Evolutionary conservation across 495 filamentous ascomycete genomes (phyloP).

Genomic region (Xylaria flabelliformis): DNA sequence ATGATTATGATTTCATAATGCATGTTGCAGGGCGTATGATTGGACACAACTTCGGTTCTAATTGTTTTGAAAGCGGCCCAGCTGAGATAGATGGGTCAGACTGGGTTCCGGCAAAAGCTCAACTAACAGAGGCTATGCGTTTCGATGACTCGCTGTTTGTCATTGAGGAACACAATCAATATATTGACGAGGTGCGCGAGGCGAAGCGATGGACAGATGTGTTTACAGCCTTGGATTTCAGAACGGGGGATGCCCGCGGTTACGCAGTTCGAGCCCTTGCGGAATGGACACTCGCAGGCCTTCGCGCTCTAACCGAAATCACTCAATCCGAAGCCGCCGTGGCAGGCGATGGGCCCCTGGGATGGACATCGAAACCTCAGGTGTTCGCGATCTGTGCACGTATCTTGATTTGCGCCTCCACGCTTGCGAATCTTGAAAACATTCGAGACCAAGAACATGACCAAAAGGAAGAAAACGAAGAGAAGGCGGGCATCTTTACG

Average conservation of each 20-base stretch:
- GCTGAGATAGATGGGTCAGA: conserved; percentile 19
- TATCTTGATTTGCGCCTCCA: conserved; percentile 58
- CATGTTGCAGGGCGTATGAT: conserved; percentile 45
- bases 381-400: conserved; percentile 71
- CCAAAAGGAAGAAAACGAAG: not conserved
- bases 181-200: conserved; percentile 79
- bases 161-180: conserved; percentile 90
- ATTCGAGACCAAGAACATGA: not conserved
- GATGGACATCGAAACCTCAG: conserved; percentile 75
- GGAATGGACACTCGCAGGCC: conserved; percentile 65
- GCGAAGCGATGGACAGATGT: conserved; percentile 65
- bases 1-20: conserved; percentile 39
- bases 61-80: conserved; percentile 1
- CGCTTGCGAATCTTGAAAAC: conserved; percentile 25
- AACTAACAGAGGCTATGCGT: conserved; percentile 57
- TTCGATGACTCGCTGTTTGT: conserved; percentile 79
- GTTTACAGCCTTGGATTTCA: conserved; percentile 43
- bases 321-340: conserved; percentile 42
- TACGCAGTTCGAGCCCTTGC: conserved; percentile 28
- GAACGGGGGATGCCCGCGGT: not conserved
- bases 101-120: conserved; percentile 49
- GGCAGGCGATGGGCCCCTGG: conserved; percentile 66
- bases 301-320: conserved; percentile 54
- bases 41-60: conserved; percentile 33
- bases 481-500: not conserved